A percentile compares a stretch with the other conserved stretches of the same genome.
Evolutionary conservation across 2,329 filamentous ascomycete genomes (phyloP).

Genomic region (Aphanocladium album): DNA sequence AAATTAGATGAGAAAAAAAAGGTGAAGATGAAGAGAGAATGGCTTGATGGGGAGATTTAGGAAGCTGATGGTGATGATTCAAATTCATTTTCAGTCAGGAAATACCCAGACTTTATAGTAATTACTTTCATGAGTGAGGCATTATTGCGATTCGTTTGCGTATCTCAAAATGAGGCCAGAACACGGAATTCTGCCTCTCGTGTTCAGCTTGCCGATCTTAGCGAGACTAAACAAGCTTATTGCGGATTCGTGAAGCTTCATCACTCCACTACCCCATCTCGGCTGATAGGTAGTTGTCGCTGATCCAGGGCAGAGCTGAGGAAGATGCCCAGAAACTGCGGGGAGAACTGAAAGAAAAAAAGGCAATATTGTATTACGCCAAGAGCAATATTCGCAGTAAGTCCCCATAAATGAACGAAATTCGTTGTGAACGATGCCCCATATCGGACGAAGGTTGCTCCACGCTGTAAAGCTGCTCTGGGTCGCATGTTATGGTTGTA

Average conservation of each 20-base stretch:
- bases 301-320: background rate
- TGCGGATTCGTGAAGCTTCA: background rate
- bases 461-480: background rate
- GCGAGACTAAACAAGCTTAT: constrained; percentile 6
- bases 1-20: background rate
- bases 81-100: background rate
- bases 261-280: background rate
- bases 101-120: background rate
- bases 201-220: constrained; percentile 4
- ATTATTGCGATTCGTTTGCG: background rate
- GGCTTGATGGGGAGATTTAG: background rate
- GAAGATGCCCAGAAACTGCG: background rate
- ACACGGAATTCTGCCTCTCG: background rate
- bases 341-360: background rate
- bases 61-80: background rate
- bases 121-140: background rate
- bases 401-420: background rate
- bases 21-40: background rate
- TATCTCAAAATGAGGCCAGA: background rate
- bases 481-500: background rate
- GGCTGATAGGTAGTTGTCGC: background rate
- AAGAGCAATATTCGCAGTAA: background rate
- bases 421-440: background rate
- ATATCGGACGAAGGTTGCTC: background rate
- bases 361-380: background rate